These are phyloP conservation scores for Globisporangium mamillatum DNA, from an alignment of 352 stramenopile species.

Conservation along the genomic window DNA sequence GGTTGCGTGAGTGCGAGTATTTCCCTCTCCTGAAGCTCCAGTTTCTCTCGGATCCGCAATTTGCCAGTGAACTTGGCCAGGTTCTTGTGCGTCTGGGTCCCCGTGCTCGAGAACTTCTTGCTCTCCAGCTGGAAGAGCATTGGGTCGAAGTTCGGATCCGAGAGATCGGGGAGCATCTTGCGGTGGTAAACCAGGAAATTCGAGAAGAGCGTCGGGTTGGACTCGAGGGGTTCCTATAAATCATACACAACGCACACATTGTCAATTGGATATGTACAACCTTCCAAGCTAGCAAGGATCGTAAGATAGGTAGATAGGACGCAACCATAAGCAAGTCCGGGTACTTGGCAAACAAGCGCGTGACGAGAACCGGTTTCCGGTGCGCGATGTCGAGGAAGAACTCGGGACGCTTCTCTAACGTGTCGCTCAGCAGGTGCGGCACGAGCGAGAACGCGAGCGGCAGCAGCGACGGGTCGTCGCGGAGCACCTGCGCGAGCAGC, in stretches of 20 bases:
- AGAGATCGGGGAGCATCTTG: conserved; percentile 54
- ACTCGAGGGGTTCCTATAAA: conserved; percentile 59
- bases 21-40: conserved; percentile 39
- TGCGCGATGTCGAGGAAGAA: conserved; percentile 71
- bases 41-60: conserved; percentile 32
- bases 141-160: conserved; percentile 48
- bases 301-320: not conserved
- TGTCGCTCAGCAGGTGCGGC: conserved; percentile 54
- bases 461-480: conserved; percentile 45
- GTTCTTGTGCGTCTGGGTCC: conserved; percentile 44
- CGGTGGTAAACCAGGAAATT: conserved; percentile 64
- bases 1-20: conserved; percentile 16
- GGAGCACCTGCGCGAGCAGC: conserved; percentile 42
- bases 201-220: conserved; percentile 67
- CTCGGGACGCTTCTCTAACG: conserved; percentile 60
- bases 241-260: not conserved
- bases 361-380: conserved; percentile 56
- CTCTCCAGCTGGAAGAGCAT: conserved; percentile 49
- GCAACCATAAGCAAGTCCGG: conserved; percentile 63
- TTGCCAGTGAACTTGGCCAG: conserved; percentile 33
- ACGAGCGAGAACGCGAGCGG: conserved; percentile 46
- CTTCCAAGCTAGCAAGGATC: no score
- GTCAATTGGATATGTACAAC: no score
- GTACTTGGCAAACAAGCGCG: conserved; percentile 56
- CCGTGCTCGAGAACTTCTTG: conserved; percentile 33